These are phyloP conservation scores for Medicago lupulina DNA, from an alignment of 306 rosid genomes.

Conservation along the genomic window DNA sequence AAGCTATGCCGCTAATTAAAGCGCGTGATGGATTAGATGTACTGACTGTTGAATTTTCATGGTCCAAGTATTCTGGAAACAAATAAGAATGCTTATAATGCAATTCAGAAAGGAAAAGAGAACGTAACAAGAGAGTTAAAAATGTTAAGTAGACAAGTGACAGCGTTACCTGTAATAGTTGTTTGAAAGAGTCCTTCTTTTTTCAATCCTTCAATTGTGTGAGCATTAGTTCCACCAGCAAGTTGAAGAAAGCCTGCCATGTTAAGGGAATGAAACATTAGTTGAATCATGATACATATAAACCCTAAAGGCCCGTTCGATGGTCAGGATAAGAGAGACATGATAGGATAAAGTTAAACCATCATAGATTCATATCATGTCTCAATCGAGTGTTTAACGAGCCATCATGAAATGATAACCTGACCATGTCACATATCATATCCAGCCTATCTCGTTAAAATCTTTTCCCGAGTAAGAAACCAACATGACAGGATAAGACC, in stretches of 20 bases:
- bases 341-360: not conserved
- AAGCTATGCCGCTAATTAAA: conserved; percentile 76
- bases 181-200: conserved; percentile 69
- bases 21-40: conserved; percentile 49
- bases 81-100: not conserved
- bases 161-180: conserved; percentile 44
- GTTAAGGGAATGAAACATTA: conserved; percentile 25
- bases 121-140: conserved; percentile 1
- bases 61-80: conserved; percentile 47
- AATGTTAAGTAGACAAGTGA: not conserved
- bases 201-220: conserved; percentile 80
- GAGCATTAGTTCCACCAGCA: conserved; percentile 95
- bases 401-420: not conserved
- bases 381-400: not conserved
- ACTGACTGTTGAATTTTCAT: conserved; percentile 32
- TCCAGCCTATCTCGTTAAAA: not conserved
- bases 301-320: not conserved
- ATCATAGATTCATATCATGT: not conserved
- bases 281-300: conserved; percentile 15
- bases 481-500: not conserved
- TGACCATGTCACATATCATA: not conserved
- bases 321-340: not conserved
- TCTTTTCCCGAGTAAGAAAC: not conserved
- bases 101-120: conserved; percentile 3
- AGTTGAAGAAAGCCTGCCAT: conserved; percentile 86